These are phyloP conservation scores for Alternaria dauci DNA, from an alignment of 2,329 filamentous ascomycete genomes.

Conservation along the genomic window DNA sequence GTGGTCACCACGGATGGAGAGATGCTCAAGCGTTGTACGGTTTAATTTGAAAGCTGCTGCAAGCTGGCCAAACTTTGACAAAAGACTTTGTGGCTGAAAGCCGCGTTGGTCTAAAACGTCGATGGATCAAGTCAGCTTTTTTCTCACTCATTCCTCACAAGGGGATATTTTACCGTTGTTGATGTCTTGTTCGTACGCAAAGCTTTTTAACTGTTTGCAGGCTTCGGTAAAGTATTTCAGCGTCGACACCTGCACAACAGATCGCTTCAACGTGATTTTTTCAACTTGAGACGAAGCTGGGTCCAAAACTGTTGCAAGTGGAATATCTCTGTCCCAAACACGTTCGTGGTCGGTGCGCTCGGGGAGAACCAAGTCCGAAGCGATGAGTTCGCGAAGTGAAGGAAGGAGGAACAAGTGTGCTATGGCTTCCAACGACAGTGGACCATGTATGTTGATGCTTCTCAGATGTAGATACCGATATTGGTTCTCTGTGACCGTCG, in stretches of 20 bases:
- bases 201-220: slow-evolving; percentile 9
- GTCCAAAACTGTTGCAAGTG: slow-evolving; percentile 7
- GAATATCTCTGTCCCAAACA: slow-evolving; percentile 6
- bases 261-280: slow-evolving; percentile 11
- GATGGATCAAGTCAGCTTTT: no score
- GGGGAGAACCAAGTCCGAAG: slow-evolving; percentile 5
- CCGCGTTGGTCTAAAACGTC: neutral
- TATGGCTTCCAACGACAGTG: slow-evolving; percentile 8
- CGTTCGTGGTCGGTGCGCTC: neutral
- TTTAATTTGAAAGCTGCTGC: neutral
- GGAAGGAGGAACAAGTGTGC: slow-evolving; percentile 15
- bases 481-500: neutral
- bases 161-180: neutral
- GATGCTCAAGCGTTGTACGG: slow-evolving; percentile 3
- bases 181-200: slow-evolving; percentile 12
- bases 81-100: neutral
- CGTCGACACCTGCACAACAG: slow-evolving; percentile 3
- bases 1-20: slow-evolving; percentile 11
- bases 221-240: slow-evolving; percentile 8
- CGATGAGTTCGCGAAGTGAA: slow-evolving; percentile 4
- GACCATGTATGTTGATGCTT: slow-evolving; percentile 9
- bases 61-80: slow-evolving; percentile 3
- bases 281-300: slow-evolving; percentile 1
- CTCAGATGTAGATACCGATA: neutral
- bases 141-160: no score